Evolutionary conservation across 495 filamentous ascomycete genomes (phyloP), one percentile per base, ranked within the genome.

Genomic region (Glarea lozoyensis): DNA sequence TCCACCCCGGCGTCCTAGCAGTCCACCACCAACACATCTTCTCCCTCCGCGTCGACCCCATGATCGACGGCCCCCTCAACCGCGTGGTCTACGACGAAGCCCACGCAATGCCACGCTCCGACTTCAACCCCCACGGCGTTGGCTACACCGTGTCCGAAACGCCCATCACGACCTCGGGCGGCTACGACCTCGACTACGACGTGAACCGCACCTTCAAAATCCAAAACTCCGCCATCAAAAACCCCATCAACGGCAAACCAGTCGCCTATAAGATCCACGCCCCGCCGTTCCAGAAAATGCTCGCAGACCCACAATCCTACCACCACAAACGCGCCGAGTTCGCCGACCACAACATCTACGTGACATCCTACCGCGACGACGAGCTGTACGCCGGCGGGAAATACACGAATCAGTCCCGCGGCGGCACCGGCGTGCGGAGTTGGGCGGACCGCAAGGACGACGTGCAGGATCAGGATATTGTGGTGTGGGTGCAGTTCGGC

Each of bases 21-120:
- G 7, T 74, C 80, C 77, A 42, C 76, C 88, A 95, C 50, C 88
- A 95, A 53, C 88, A 95, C 63, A 84, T 94, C 60, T 92, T 95
- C 64, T 86, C 82, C 2, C 76, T 94, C 1, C 82, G 88, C 11
- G 69, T 95, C 12, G 88, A 95, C 59, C 88, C 88, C 4, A 74
- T 76, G 31, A 70, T 94, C 42, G 87, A 86, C 45, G 89, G 87
- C 2, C 76, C 76, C 49, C 63, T 70, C 33, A 88, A 88, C 55
- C 71, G 78, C 2, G 57, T 87, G 21, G 77, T 79, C 32, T 80
- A 78, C 54, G 80, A 86, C 42, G 84, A 88, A 55, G 76, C 81
- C 6, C 71, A 84, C 37, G 65, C 84, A 0, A 78, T 88, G 64
- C 82, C 84, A 13, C 75, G 84, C 36, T 76, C 76, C 10, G 68